Evolutionary conservation across 2,329 filamentous ascomycete species (phyloP).

Genomic region (Aspergillus viridinutans): DNA sequence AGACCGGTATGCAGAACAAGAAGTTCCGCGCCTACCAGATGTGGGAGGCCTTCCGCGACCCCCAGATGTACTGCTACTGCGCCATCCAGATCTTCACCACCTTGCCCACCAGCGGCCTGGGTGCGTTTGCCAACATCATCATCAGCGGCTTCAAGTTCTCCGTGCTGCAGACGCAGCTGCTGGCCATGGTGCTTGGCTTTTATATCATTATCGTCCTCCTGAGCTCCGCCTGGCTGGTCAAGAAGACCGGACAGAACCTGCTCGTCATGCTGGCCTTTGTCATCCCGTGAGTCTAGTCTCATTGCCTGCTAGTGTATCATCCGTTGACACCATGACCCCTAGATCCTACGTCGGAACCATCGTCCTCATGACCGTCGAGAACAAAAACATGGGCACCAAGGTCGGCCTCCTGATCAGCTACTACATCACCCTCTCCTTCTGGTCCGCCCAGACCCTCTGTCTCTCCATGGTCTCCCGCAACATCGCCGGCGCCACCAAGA

Average conservation of each 20-base stretch:
- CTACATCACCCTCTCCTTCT: conserved; percentile 74
- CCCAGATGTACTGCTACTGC: conserved; percentile 63
- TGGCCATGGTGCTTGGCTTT: conserved; percentile 67
- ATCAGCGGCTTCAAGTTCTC: conserved; percentile 66
- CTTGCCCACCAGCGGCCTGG: conserved; percentile 67
- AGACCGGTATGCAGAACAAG: conserved; percentile 59
- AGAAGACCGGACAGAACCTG: conserved; percentile 65
- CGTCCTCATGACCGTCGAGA: conserved; percentile 64
- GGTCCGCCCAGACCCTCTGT: conserved; percentile 65
- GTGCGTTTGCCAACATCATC: conserved; percentile 70
- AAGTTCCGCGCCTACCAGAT: conserved; percentile 52
- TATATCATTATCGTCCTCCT: conserved; percentile 70
- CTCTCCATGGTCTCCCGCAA: conserved; percentile 67
- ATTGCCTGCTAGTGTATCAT: background rate
- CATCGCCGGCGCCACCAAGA: conserved; percentile 70
- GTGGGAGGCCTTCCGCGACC: conserved; percentile 58
- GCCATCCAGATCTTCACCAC: conserved; percentile 67
- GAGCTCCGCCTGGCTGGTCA: conserved; percentile 62
- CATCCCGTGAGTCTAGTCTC: conserved; percentile 52
- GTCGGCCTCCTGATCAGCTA: conserved; percentile 68
- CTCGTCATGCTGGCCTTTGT: conserved; percentile 63
- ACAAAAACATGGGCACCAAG: conserved; percentile 54
- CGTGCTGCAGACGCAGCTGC: conserved; percentile 63
- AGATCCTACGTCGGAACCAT: conserved; percentile 69
- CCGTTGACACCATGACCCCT: background rate